These are phyloP conservation scores for Halenospora varia DNA, from an alignment of 495 filamentous ascomycete genomes.

Conservation along the genomic window DNA sequence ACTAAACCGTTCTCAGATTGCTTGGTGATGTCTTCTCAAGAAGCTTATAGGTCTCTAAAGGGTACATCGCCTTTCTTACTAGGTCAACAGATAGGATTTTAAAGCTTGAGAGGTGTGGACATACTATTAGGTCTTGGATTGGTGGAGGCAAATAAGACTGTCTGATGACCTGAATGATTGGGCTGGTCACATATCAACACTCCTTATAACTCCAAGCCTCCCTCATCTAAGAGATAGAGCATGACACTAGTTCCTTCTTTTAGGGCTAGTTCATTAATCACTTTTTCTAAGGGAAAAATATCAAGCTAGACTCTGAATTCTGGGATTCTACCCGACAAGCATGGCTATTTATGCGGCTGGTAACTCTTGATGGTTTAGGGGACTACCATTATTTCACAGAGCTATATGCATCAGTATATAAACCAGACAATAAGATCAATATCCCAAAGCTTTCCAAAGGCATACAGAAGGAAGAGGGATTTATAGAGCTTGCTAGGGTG, in stretches of 20 bases:
- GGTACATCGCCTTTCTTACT: too few species aligned
- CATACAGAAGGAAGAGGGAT: slow-evolving; percentile 6
- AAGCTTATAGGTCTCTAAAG: too few species aligned
- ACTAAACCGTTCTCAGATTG: too few species aligned
- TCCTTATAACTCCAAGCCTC: neutral
- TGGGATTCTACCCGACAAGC: neutral
- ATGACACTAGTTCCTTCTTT: neutral
- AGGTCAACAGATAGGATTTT: too few species aligned
- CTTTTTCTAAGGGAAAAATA: neutral
- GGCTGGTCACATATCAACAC: neutral
- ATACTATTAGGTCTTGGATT: too few species aligned
- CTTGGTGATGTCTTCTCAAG: too few species aligned
- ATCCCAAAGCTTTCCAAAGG: slow-evolving; percentile 12
- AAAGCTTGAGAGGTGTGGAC: too few species aligned
- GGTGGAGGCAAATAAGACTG: neutral
- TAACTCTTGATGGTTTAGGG: slow-evolving; percentile 12
- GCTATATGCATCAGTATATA: slow-evolving; percentile 12
- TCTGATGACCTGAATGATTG: neutral
- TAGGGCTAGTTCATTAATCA: neutral
- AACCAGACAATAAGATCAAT: slow-evolving; percentile 13
- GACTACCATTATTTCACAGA: slow-evolving; percentile 18
- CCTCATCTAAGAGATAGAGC: neutral
- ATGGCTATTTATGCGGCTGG: slow-evolving; percentile 12
- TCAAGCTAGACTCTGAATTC: neutral
- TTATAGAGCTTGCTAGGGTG: slow-evolving; percentile 7